Percentiles rank a stretch among this genome's conserved stretches.
These are phyloP conservation scores for Fusarium dlaminii DNA, from an alignment of 2,329 filamentous ascomycete species.

Conservation along the genomic window DNA sequence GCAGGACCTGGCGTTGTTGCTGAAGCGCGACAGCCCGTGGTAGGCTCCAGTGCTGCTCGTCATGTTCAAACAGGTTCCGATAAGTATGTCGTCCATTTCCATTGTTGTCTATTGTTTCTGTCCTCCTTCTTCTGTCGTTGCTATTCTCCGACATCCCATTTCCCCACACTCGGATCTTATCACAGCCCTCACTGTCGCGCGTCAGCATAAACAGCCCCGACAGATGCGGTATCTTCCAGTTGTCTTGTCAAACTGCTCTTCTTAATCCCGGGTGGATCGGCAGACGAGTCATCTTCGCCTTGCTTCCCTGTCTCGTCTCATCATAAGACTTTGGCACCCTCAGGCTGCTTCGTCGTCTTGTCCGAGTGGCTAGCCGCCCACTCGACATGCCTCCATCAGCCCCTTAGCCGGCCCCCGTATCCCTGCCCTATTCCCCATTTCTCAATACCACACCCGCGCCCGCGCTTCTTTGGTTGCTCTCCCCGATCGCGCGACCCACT, in stretches of 20 bases:
- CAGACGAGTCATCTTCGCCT: slow-evolving; percentile 28
- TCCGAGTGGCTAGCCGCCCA: slow-evolving; percentile 31
- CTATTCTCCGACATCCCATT: not conserved
- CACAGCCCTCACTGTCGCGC: slow-evolving; percentile 2
- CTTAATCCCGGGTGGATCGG: slow-evolving; percentile 26
- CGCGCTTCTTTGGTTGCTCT: slow-evolving; percentile 20
- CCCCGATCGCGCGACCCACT: slow-evolving; percentile 35
- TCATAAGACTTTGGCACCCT: slow-evolving; percentile 25
- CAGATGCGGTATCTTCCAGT: not conserved
- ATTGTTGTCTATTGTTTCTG: slow-evolving; percentile 2
- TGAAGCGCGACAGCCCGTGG: slow-evolving; percentile 55
- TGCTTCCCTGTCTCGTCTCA: slow-evolving; percentile 28
- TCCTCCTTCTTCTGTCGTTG: not conserved
- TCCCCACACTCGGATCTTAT: slow-evolving; percentile 2
- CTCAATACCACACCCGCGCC: slow-evolving; percentile 30
- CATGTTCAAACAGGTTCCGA: slow-evolving; percentile 59
- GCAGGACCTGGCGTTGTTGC: slow-evolving; percentile 58
- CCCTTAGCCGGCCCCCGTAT: slow-evolving; percentile 19
- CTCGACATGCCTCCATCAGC: slow-evolving; percentile 24
- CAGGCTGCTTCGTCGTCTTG: slow-evolving; percentile 27
- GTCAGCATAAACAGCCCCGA: not conserved
- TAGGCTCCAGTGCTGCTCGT: slow-evolving; percentile 56
- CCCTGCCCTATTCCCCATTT: slow-evolving; percentile 31
- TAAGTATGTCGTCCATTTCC: slow-evolving; percentile 59
- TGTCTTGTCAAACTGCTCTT: not conserved